These are phyloP conservation scores for Cryphonectria carpinicola DNA, from an alignment of 2,329 filamentous ascomycete species.

Conservation along the genomic window DNA sequence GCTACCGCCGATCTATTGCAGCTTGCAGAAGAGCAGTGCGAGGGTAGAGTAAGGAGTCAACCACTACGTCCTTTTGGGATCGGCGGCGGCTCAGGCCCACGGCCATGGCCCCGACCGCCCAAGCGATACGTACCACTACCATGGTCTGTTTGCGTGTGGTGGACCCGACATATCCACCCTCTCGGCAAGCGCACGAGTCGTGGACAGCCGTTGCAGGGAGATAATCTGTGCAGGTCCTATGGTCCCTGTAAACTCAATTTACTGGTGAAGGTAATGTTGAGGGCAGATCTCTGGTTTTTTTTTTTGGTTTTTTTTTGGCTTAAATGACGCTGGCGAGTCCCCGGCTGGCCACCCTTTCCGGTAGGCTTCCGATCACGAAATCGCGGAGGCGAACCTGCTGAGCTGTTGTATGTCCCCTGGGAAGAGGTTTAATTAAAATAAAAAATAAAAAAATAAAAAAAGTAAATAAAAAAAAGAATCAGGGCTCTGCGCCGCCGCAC, in stretches of 20 bases:
- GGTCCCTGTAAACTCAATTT: background rate
- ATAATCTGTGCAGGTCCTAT: background rate
- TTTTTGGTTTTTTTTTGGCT: background rate
- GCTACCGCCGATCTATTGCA: slow-evolving; percentile 19
- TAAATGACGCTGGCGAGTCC: background rate
- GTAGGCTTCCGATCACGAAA: slow-evolving; percentile 1
- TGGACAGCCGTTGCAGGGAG: slow-evolving; percentile 9
- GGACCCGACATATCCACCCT: slow-evolving; percentile 17
- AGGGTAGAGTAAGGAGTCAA: no score
- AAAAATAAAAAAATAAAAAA: background rate
- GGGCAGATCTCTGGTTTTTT: background rate
- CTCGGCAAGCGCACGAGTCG: slow-evolving; percentile 22
- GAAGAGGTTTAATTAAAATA: background rate
- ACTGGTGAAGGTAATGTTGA: background rate
- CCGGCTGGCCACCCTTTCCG: background rate
- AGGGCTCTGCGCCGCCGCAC: background rate
- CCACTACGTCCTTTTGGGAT: slow-evolving; percentile 4
- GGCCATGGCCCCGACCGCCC: slow-evolving; percentile 21
- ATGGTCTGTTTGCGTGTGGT: slow-evolving; percentile 5
- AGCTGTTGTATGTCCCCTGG: background rate
- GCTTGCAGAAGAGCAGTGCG: background rate
- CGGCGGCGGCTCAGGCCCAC: slow-evolving; percentile 24
- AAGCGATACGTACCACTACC: slow-evolving; percentile 17
- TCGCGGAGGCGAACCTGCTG: background rate
- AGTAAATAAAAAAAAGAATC: no score